A percentile compares a stretch with the other conserved stretches of the same genome.
Conservation (phyloP, 2,329 filamentous ascomycete species). For the Blumeria hordei region DNA sequence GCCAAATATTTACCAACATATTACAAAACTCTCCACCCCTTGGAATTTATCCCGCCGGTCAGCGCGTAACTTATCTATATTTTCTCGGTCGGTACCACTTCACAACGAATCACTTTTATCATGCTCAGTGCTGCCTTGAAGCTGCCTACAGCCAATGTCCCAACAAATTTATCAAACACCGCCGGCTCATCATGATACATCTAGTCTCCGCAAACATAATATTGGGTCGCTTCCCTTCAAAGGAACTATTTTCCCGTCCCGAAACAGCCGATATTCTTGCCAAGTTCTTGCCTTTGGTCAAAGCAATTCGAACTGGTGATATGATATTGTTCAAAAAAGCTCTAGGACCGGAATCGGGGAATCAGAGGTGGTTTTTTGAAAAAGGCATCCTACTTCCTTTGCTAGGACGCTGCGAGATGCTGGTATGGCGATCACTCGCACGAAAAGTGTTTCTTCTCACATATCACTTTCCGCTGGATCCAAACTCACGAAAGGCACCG, state of each 20-base stretch:
- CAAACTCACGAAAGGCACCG: conserved; percentile 36
- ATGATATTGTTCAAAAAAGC: conserved; percentile 49
- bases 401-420: conserved; percentile 50
- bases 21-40: conserved; percentile 62
- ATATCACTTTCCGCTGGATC: conserved; percentile 41
- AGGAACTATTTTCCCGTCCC: conserved; percentile 37
- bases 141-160: conserved; percentile 59
- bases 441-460: conserved; percentile 56
- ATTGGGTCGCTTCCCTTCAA: conserved; percentile 58
- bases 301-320: conserved; percentile 48
- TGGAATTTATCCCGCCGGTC: conserved; percentile 56
- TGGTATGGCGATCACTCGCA: conserved; percentile 65
- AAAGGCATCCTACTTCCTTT: conserved; percentile 56
- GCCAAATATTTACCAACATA: conserved; percentile 77
- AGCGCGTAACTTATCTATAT: conserved; percentile 82
- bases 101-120: conserved; percentile 58
- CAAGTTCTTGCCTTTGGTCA: conserved; percentile 50
- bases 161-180: conserved; percentile 49
- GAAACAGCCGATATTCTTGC: conserved; percentile 41
- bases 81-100: conserved; percentile 83
- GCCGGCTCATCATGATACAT: conserved; percentile 58
- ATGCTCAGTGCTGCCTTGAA: conserved; percentile 51
- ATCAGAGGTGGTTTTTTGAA: conserved; percentile 50
- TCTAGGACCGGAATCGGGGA: conserved; percentile 26
- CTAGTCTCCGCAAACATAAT: conserved; percentile 66